phyloP scores from a whole-genome alignment of 805 yeast species.

The Starmera quercuum region DNA sequence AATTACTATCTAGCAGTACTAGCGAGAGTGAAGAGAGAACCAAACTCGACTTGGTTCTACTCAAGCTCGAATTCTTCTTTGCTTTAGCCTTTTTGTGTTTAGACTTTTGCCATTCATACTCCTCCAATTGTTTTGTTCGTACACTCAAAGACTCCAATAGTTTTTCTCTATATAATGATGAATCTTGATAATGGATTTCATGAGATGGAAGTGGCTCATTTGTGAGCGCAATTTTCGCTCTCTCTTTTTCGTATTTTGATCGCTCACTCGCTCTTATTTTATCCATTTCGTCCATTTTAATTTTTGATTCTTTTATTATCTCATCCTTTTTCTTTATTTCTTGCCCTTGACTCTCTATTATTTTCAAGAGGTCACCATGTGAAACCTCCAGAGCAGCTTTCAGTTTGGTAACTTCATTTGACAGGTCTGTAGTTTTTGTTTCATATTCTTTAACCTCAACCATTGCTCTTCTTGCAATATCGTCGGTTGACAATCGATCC shows the following conservation, averaged over 20 bases:
- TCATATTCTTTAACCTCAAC: slow-evolving; percentile 39
- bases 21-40: no score
- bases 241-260: slow-evolving; percentile 32
- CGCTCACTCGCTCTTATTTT: slow-evolving; percentile 45
- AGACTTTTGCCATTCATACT: no score
- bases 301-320: slow-evolving; percentile 45
- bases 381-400: slow-evolving; percentile 6
- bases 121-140: background rate
- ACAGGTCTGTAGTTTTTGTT: slow-evolving; percentile 33
- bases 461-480: slow-evolving; percentile 60
- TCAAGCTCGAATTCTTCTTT: no score
- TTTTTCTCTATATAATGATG: slow-evolving; percentile 26
- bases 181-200: slow-evolving; percentile 30
- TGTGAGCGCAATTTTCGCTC: slow-evolving; percentile 2
- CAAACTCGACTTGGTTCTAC: no score
- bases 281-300: slow-evolving; percentile 54
- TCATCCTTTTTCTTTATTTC: slow-evolving; percentile 58
- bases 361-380: slow-evolving; percentile 29
- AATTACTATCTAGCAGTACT: no score
- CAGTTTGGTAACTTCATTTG: slow-evolving; percentile 8
- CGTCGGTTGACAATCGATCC: slow-evolving; percentile 66
- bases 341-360: slow-evolving; percentile 43
- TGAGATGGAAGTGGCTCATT: slow-evolving; percentile 4
- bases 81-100: no score
- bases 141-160: background rate